Conservation (phyloP, 1,139 yeast genomes). For the Saccharomycopsis hybrid region DNA sequence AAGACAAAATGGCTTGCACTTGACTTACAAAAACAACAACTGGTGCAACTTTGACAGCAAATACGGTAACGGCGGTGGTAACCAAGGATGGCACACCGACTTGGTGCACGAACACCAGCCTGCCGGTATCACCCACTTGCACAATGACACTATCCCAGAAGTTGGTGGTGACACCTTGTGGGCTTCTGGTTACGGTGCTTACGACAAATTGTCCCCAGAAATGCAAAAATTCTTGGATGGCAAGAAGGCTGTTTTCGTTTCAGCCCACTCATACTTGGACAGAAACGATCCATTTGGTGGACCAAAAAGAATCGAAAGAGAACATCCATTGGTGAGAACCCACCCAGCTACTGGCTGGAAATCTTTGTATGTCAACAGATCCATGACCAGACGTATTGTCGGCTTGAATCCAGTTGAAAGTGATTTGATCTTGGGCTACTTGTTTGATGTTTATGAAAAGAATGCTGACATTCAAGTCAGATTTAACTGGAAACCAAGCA, state of each 20-base stretch:
- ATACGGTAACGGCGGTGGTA: conserved; percentile 26
- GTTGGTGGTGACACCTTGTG: conserved; percentile 47
- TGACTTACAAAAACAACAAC: conserved; percentile 14
- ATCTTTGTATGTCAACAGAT: conserved; percentile 40
- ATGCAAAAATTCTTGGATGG: conserved; percentile 44
- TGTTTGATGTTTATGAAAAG: conserved; percentile 36
- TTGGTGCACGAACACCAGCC: conserved; percentile 43
- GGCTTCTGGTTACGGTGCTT: conserved; percentile 46
- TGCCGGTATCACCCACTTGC: conserved; percentile 43
- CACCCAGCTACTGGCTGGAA: conserved; percentile 55
- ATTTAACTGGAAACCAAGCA: conserved; percentile 47
- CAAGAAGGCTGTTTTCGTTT: conserved; percentile 39
- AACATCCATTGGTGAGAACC: conserved; percentile 43
- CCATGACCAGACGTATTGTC: conserved; percentile 37
- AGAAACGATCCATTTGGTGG: conserved; percentile 39
- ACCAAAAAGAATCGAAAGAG: conserved; percentile 36
- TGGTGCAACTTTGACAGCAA: conserved; percentile 9
- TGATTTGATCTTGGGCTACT: conserved; percentile 13
- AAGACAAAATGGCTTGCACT: conserved; percentile 8
- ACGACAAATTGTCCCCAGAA: conserved; percentile 44
- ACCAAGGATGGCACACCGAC: conserved; percentile 40
- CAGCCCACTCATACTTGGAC: conserved; percentile 39
- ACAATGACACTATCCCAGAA: conserved; percentile 39
- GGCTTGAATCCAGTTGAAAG: conserved; percentile 39
- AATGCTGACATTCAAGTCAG: conserved; percentile 47